Evolutionary conservation across 306 rosid species (phyloP), one percentile per base, ranked within the genome.

Genomic region (Ammopiptanthus mongolicus): DNA sequence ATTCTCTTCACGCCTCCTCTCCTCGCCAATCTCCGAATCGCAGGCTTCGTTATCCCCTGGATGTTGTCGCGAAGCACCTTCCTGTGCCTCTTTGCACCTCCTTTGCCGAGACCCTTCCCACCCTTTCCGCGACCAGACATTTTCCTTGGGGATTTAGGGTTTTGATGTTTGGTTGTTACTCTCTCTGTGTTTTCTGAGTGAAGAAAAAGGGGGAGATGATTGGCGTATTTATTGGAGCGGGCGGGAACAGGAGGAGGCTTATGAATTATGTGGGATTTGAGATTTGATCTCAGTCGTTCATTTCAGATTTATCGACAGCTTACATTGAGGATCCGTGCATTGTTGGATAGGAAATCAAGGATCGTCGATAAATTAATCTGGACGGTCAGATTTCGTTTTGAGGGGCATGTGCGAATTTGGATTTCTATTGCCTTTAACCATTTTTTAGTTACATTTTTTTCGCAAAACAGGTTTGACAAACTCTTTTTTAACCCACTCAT

Each of bases 1-100:
- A 81, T 81, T n/a, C 84, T 60, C 63, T 81, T 81, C 1, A 81
- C 77, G 0, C 84, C 84, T 4, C 81, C 77, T 69, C 84, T 69
- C 6, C 84, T 51, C 0, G 81, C 84, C 68, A 81, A 57, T 9
- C 83, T 48, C 28, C 83, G 64, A 34, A 80, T 80, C 3, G 83
- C 75, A 0, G 83, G 79, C 75, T 80, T 80, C 23, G 83, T 80
- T 46, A 80, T 80, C 0, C 83, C 83, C 3, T 79, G 83, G 13
- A 81, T 81, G 47, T 81, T 81, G 1, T 81, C 80, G 1, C 80
- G 77, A 0, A 81, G 77, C 11, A 81, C 80, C 1, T 80, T 80
- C 8, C 84, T 71, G 46, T 80, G 84, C 44, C 84, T 67, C 80
- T 79, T 79, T 1, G 83, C 83, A 3, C 83, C 83, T 21, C 83